Conservation (phyloP, 2,329 filamentous ascomycete species). For the Fusarium sp. region DNA sequence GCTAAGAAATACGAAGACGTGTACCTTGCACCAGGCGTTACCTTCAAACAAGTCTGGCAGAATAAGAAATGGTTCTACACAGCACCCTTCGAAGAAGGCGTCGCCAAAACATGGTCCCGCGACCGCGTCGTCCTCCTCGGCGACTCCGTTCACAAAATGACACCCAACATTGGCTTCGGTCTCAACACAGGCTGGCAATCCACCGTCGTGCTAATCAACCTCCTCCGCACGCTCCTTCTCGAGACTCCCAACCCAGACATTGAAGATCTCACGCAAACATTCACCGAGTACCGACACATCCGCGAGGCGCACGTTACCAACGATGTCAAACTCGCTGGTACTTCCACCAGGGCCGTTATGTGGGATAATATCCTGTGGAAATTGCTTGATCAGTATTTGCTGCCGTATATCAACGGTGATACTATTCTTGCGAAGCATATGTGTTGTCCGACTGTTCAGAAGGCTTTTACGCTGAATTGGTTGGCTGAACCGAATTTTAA, state of each 20-base stretch:
- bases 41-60: slow-evolving; percentile 21
- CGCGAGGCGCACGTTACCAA: slow-evolving; percentile 6
- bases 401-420: slow-evolving; percentile 32
- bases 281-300: slow-evolving; percentile 13
- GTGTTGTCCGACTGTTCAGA: slow-evolving; percentile 29
- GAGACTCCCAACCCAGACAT: neutral
- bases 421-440: slow-evolving; percentile 27
- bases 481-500: slow-evolving; percentile 29
- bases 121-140: slow-evolving; percentile 35
- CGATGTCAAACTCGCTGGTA: slow-evolving; percentile 23
- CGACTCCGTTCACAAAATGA: slow-evolving; percentile 39
- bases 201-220: slow-evolving; percentile 21
- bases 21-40: neutral
- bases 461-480: slow-evolving; percentile 26
- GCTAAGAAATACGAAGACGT: slow-evolving; percentile 12
- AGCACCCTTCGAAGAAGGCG: slow-evolving; percentile 28
- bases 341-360: slow-evolving; percentile 20
- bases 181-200: slow-evolving; percentile 40
- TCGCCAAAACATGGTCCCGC: slow-evolving; percentile 27
- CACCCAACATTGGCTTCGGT: slow-evolving; percentile 34
- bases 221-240: slow-evolving; percentile 9
- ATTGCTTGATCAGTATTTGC: slow-evolving; percentile 23
- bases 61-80: slow-evolving; percentile 21
- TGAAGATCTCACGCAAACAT: neutral
- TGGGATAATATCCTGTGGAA: slow-evolving; percentile 33